Evolutionary conservation across 441 rosid species (phyloP).

Genomic region (Viola pubescens): DNA sequence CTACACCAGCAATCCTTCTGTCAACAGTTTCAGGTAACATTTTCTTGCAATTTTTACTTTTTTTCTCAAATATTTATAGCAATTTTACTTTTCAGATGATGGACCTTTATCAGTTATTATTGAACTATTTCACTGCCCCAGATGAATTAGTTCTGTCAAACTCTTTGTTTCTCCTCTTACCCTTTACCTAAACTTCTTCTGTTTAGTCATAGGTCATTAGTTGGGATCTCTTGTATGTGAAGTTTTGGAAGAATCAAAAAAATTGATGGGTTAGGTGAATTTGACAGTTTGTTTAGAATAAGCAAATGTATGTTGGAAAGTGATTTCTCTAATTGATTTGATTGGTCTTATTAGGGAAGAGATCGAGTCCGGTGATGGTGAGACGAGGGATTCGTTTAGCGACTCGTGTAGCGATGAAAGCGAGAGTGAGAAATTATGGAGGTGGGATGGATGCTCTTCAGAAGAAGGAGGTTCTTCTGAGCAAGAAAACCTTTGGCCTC

Average conservation of each 20-base stretch:
- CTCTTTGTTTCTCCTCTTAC: neutral
- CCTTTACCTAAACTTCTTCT: neutral
- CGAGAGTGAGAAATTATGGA: conserved; percentile 72
- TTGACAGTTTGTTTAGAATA: neutral
- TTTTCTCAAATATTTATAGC: neutral
- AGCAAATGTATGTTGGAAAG: neutral
- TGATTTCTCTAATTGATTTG: neutral
- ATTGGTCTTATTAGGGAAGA: conserved; percentile 48
- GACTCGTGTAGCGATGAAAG: conserved; percentile 86
- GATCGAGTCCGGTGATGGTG: conserved; percentile 63
- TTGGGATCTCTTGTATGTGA: neutral
- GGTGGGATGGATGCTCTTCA: conserved; percentile 73
- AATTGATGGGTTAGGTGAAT: neutral
- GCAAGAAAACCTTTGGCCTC: conserved; percentile 53
- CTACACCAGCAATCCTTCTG: conserved; percentile 62
- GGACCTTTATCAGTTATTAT: neutral
- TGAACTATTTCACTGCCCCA: neutral
- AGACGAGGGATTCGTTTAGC: conserved; percentile 71
- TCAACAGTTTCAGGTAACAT: conserved; percentile 54
- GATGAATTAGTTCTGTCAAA: neutral
- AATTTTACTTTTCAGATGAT: neutral
- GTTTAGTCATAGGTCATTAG: neutral
- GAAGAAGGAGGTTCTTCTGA: conserved; percentile 75
- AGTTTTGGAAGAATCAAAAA: neutral
- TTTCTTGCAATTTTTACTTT: neutral